Evolutionary conservation across 1,284 basidiomycete species (phyloP).

Genomic region (Moniliophthora roreri): DNA sequence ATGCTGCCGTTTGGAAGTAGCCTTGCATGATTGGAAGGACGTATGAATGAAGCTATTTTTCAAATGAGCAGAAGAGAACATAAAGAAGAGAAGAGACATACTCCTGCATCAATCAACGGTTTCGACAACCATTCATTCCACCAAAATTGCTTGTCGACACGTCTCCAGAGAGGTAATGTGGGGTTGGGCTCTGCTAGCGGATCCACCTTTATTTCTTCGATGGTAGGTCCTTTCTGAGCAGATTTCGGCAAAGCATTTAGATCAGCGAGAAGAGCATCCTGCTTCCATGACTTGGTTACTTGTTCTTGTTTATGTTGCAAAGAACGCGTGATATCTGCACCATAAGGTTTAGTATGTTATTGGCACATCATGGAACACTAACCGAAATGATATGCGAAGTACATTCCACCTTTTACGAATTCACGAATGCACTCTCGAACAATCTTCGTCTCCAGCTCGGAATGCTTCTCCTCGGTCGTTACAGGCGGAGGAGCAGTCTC

Average conservation of each 20-base stretch:
- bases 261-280: slow-evolving; percentile 55
- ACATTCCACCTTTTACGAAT: slow-evolving; percentile 78
- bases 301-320: slow-evolving; percentile 77
- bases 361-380: slow-evolving; percentile 16
- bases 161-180: slow-evolving; percentile 78
- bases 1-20: slow-evolving; percentile 73
- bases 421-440: slow-evolving; percentile 71
- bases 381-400: slow-evolving; percentile 80
- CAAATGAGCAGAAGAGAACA: not conserved
- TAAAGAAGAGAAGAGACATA: slow-evolving; percentile 30
- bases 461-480: slow-evolving; percentile 62
- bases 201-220: slow-evolving; percentile 39
- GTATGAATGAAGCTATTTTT: slow-evolving; percentile 68
- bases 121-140: slow-evolving; percentile 86
- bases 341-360: slow-evolving; percentile 1
- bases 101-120: slow-evolving; percentile 74
- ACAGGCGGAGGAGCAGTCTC: slow-evolving; percentile 58
- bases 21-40: slow-evolving; percentile 90
- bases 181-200: slow-evolving; percentile 67
- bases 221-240: not conserved
- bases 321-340: slow-evolving; percentile 72
- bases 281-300: slow-evolving; percentile 50
- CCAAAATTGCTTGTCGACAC: slow-evolving; percentile 84
- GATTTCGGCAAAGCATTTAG: slow-evolving; percentile 45
- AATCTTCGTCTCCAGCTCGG: slow-evolving; percentile 75